Evolutionary conservation across 148 eudicot genomes (phyloP).

Genomic region (Cornus florida): DNA sequence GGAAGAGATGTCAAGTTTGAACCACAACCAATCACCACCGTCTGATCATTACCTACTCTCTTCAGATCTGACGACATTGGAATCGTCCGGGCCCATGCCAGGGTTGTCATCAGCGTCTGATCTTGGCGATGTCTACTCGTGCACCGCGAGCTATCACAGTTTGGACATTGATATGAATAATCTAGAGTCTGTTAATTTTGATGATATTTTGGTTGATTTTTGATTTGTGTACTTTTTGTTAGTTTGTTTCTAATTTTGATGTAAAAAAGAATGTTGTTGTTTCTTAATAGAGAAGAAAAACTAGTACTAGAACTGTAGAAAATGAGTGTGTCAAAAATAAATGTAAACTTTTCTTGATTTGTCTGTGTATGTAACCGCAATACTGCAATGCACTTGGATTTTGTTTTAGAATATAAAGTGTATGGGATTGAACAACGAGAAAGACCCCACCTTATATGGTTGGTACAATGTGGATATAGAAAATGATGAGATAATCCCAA

Average conservation of each 20-base stretch:
- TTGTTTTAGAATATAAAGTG: neutral
- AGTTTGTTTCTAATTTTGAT: neutral
- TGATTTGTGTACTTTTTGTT: neutral
- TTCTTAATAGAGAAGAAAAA: neutral
- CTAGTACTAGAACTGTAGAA: neutral
- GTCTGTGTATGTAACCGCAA: neutral
- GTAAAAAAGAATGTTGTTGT: neutral
- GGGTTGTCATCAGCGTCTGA: slow-evolving; percentile 16
- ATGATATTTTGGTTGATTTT: slow-evolving; percentile 1
- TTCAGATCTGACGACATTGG: neutral
- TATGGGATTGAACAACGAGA: neutral
- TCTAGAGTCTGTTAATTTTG: slow-evolving; percentile 9
- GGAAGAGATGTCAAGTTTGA: neutral
- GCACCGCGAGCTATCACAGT: slow-evolving; percentile 21
- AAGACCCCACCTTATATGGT: neutral
- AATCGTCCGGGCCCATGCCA: neutral
- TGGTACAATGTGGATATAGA: neutral
- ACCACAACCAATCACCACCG: neutral
- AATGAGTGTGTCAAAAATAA: neutral
- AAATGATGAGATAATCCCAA: neutral
- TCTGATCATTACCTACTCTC: neutral
- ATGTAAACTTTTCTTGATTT: neutral
- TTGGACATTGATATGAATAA: neutral
- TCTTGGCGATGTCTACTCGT: slow-evolving; percentile 26
- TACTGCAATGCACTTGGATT: neutral